A percentile compares a stretch with the other conserved stretches of the same genome.
Evolutionary conservation across 495 filamentous ascomycete species (phyloP).

Genomic region (Clavariopsis aquatica): DNA sequence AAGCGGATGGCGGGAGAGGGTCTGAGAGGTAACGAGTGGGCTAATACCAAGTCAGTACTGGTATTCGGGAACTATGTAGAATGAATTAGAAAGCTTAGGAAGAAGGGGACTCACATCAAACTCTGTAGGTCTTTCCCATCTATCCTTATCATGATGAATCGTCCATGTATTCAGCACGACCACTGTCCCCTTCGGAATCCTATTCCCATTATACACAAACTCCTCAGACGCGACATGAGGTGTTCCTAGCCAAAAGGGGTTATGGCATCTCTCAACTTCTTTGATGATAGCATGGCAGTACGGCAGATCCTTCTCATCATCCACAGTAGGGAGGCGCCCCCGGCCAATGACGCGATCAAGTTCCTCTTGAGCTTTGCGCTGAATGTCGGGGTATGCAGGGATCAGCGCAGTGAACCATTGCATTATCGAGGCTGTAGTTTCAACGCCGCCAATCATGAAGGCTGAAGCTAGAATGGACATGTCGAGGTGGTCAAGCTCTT

Average conservation of each 20-base stretch:
- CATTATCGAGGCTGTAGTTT: slow-evolving; percentile 12
- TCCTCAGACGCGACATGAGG: slow-evolving; percentile 2
- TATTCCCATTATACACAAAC: not conserved
- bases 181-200: slow-evolving; percentile 5
- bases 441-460: slow-evolving; percentile 9
- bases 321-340: slow-evolving; percentile 36
- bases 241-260: slow-evolving; percentile 6
- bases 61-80: too few species aligned
- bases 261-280: slow-evolving; percentile 29
- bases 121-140: not conserved
- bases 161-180: slow-evolving; percentile 7
- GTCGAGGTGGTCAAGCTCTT: slow-evolving; percentile 2
- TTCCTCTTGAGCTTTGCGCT: slow-evolving; percentile 39
- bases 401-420: slow-evolving; percentile 14
- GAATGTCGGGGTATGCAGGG: slow-evolving; percentile 38
- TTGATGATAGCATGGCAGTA: slow-evolving; percentile 41
- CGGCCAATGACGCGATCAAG: slow-evolving; percentile 42
- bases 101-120: slow-evolving; percentile 33
- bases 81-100: too few species aligned
- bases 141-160: not conserved
- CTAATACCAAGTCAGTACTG: not conserved
- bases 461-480: slow-evolving; percentile 4
- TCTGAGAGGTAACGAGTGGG: slow-evolving; percentile 33
- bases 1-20: slow-evolving; percentile 20
- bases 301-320: slow-evolving; percentile 39